phyloP scores from a whole-genome alignment of 108 stramenopile genomes.

The Phaeodactylum tricornutum region DNA sequence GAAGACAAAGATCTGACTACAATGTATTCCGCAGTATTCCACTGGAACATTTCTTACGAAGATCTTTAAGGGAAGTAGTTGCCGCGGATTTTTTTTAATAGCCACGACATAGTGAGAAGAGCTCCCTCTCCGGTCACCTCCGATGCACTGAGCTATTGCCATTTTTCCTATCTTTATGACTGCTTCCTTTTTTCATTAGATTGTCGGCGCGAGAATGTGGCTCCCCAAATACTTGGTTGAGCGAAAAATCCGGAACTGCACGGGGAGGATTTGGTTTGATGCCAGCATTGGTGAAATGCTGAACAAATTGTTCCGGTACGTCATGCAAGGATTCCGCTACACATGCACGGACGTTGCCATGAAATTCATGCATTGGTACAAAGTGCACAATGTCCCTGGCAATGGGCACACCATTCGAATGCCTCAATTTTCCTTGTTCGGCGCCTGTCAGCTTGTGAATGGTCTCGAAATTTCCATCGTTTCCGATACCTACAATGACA shows the following conservation, averaged over 20 bases:
- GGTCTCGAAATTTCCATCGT: slow-evolving; percentile 47
- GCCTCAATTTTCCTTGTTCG: slow-evolving; percentile 15
- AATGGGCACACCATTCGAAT: slow-evolving; percentile 34
- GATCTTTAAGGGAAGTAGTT: too few species aligned
- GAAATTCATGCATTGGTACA: slow-evolving; percentile 47
- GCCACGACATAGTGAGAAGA: too few species aligned
- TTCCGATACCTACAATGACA: slow-evolving; percentile 71
- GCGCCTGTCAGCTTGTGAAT: slow-evolving; percentile 27
- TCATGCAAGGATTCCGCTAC: slow-evolving; percentile 32
- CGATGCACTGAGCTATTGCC: too few species aligned
- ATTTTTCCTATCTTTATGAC: too few species aligned
- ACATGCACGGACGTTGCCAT: slow-evolving; percentile 29
- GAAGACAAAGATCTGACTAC: too few species aligned
- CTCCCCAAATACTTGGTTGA: slow-evolving; percentile 2
- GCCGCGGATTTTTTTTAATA: too few species aligned
- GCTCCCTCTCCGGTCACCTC: too few species aligned
- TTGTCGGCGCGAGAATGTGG: too few species aligned
- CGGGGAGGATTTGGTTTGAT: slow-evolving; percentile 26
- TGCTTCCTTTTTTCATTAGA: too few species aligned
- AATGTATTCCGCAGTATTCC: too few species aligned
- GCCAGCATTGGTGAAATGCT: slow-evolving; percentile 32
- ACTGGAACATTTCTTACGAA: too few species aligned
- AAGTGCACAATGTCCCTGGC: slow-evolving; percentile 71
- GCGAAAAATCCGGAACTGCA: slow-evolving; percentile 5
- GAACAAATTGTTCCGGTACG: slow-evolving; percentile 56